phyloP scores from a whole-genome alignment of 2,329 filamentous ascomycete genomes.

The Pseudocercospora fijiensis region DNA sequence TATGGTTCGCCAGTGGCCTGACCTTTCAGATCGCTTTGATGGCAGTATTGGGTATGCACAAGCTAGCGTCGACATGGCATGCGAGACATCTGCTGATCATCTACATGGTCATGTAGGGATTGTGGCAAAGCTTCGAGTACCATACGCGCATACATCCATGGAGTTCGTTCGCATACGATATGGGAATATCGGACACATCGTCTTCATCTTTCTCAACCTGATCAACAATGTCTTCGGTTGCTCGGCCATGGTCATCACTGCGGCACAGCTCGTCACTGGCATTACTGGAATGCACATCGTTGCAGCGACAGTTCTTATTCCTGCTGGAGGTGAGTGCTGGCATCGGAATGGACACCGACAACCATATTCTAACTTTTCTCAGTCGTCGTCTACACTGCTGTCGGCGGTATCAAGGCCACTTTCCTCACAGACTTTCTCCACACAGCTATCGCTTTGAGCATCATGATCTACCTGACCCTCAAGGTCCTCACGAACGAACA shows the following conservation, averaged over 20 bases:
- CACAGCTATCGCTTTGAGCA: constrained; percentile 48
- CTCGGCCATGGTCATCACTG: constrained; percentile 33
- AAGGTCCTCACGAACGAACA: constrained; percentile 45
- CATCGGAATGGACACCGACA: background rate
- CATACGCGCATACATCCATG: constrained; percentile 53
- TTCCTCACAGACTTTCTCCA: constrained; percentile 52
- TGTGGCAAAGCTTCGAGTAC: constrained; percentile 51
- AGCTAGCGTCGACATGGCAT: background rate
- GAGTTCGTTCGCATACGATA: constrained; percentile 50
- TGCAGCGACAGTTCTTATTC: constrained; percentile 48
- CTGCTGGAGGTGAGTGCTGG: constrained; percentile 44
- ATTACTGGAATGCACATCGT: constrained; percentile 51
- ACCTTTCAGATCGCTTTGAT: constrained; percentile 54
- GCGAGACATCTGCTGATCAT: background rate
- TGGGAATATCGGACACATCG: constrained; percentile 29
- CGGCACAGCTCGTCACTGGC: constrained; percentile 29
- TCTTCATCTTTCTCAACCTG: constrained; percentile 33
- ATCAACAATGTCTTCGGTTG: constrained; percentile 43
- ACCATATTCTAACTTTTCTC: constrained; percentile 2
- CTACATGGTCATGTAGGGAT: constrained; percentile 35
- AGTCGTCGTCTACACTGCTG: constrained; percentile 51
- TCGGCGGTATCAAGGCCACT: constrained; percentile 51
- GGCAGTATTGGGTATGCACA: constrained; percentile 43
- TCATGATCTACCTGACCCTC: constrained; percentile 52
- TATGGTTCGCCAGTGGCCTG: constrained; percentile 42